Evolutionary conservation across 768 basidiomycete species (phyloP).

Genomic region (Panellus pusillus): DNA sequence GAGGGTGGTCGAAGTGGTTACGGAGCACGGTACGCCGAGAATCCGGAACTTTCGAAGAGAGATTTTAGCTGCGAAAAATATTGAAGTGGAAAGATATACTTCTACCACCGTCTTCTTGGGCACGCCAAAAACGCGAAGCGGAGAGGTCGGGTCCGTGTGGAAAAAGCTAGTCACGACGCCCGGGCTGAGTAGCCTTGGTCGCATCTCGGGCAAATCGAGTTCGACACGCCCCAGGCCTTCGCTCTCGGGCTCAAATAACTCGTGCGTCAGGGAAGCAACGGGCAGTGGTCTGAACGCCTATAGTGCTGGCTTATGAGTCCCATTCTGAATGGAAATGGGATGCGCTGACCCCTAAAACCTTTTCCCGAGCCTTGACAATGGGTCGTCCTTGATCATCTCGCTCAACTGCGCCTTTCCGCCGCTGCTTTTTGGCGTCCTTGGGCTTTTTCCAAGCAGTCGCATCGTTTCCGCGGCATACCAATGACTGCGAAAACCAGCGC

Average conservation of each 20-base stretch:
- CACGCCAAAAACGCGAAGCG: constrained; percentile 67
- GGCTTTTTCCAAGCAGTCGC: background rate
- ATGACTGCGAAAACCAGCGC: background rate
- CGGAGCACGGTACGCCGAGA: constrained; percentile 67
- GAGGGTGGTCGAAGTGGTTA: constrained; percentile 51
- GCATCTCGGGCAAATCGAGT: constrained; percentile 42
- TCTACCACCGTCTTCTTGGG: constrained; percentile 72
- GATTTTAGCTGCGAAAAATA: background rate
- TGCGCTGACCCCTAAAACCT: constrained; percentile 22
- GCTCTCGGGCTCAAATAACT: constrained; percentile 44
- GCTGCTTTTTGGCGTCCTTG: background rate
- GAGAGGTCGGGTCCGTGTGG: constrained; percentile 16
- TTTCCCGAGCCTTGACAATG: constrained; percentile 21
- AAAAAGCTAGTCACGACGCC: constrained; percentile 31
- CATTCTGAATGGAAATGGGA: too few species aligned
- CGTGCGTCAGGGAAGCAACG: constrained; percentile 35
- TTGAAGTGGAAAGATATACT: constrained; percentile 41
- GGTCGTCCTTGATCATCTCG: constrained; percentile 13
- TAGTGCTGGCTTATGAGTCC: too few species aligned
- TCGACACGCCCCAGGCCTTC: constrained; percentile 29
- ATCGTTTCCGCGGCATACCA: too few species aligned
- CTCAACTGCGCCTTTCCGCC: background rate
- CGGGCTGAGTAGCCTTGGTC: constrained; percentile 25
- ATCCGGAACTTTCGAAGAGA: constrained; percentile 55
- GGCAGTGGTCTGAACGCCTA: constrained; percentile 43